Evolutionary conservation across 2,329 filamentous ascomycete species (phyloP), one percentile per base, ranked within the genome.

Genomic region (Penicillium sclerotigenum): DNA sequence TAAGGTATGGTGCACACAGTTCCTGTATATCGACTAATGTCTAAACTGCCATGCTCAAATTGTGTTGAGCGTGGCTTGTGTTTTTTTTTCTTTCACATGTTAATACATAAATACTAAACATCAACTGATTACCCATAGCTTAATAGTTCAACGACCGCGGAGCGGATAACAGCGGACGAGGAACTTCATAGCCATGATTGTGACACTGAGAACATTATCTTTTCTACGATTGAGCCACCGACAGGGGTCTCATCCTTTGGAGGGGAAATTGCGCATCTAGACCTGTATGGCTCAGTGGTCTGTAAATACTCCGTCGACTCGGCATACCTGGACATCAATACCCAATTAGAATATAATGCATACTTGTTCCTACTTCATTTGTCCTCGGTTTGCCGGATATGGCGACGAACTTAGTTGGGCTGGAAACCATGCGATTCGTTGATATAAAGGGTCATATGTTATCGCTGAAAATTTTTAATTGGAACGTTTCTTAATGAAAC

Each of bases 191-290:
- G 20, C 18, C n/a, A 20, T 22, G 14, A 40, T 48, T 40, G 33
- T 54, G 37, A 42, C 11, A 41, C n/a, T 38, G 50, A 22, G 34
- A 26, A 22, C 33, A 29, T 31, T 46, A 36, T 52, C 40, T 54
- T 58, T 58, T 53, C 46, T 28, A 53, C n/a, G 11, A 26, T 33
- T 55, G 37, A 56, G 45, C 50, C 36, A 59, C 41, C 24, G 29
- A 52, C 47, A 53, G 42, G 41, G 56, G 31, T 29, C 22, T 49
- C 36, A 29, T 46, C 43, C 33, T 28, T 47, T 33, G 11, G 6
- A 18, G 13, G 29, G 11, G 16, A 46, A 33, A 24, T 20, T 28
- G 10, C 28, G 37, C 42, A 52, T 52, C 47, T 47, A 56, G 50
- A 37, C 14, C 13, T 3, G 1, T 43, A 26, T 49, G 42, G 46